Percentiles rank a stretch among this genome's conserved stretches.
Conservation (phyloP, 2,329 filamentous ascomycete species). For the Trichophyton benhamiae region DNA sequence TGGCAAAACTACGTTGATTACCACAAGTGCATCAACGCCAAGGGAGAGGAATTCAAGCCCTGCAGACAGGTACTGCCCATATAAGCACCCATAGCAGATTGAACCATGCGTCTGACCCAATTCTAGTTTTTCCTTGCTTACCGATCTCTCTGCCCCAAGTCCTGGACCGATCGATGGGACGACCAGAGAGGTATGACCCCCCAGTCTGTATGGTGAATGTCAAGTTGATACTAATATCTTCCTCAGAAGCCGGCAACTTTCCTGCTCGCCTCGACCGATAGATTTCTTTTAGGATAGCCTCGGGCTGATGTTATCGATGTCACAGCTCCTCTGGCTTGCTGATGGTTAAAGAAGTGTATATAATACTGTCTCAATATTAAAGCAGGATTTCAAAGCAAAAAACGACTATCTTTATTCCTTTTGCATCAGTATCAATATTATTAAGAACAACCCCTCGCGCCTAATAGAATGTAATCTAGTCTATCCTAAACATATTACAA, state of each 20-base stretch:
- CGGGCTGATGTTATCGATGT: neutral
- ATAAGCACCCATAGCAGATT: neutral
- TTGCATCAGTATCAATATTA: neutral
- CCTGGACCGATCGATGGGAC: conserved; percentile 91
- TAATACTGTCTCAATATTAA: conserved; percentile 11
- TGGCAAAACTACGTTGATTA: conserved; percentile 99
- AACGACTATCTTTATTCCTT: neutral
- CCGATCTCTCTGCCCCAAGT: conserved; percentile 90
- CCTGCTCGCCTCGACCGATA: conserved; percentile 25
- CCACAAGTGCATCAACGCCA: conserved; percentile 98
- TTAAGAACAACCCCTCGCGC: neutral
- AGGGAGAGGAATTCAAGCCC: conserved; percentile 95
- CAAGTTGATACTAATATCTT: conserved; percentile 2
- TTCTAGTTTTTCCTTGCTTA: conserved; percentile 87
- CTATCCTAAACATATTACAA: neutral
- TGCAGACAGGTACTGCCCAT: conserved; percentile 71
- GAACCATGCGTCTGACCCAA: neutral
- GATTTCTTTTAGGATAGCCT: neutral
- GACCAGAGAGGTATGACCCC: conserved; percentile 73
- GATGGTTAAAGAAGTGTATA: conserved; percentile 11
- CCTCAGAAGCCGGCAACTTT: conserved; percentile 45
- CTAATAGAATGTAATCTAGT: neutral
- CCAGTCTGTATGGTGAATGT: neutral
- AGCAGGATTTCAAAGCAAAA: neutral
- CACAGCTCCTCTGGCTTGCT: neutral